Evolutionary conservation across 768 basidiomycete genomes (phyloP).

Genomic region (Tulasnella sp.): DNA sequence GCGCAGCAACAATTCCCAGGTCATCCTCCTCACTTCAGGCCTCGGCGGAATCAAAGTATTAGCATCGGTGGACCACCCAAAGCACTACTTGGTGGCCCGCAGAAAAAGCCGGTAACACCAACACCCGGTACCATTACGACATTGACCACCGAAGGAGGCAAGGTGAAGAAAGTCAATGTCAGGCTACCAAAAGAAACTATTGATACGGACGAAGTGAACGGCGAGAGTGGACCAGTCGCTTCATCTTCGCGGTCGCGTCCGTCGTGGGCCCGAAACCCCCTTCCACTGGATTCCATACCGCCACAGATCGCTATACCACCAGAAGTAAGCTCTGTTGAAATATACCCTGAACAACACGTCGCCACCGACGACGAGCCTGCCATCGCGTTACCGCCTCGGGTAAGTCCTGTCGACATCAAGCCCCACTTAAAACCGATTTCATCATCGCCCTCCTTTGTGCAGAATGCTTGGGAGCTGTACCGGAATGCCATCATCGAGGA

Average conservation of each 20-base stretch:
- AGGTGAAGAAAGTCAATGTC: conserved; percentile 54
- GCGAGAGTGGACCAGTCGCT: conserved; percentile 26
- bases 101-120: conserved; percentile 47
- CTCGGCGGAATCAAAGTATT: conserved; percentile 28
- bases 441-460: conserved; percentile 17
- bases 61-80: conserved; percentile 84
- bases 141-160: conserved; percentile 27
- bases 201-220: conserved; percentile 25
- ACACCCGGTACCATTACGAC: conserved; percentile 33
- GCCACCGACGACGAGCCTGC: conserved; percentile 43
- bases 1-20: conserved; percentile 1
- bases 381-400: conserved; percentile 67
- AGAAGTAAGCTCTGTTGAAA: conserved; percentile 36
- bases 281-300: conserved; percentile 10
- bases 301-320: conserved; percentile 19
- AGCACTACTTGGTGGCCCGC: conserved; percentile 67
- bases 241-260: conserved; percentile 27
- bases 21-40: not conserved
- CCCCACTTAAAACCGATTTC: conserved; percentile 18
- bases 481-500: conserved; percentile 64
- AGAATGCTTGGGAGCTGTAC: conserved; percentile 66
- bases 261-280: conserved; percentile 42
- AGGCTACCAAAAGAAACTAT: conserved; percentile 61
- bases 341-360: conserved; percentile 46
- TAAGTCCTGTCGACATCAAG: conserved; percentile 25